Percentiles rank a stretch among this genome's conserved stretches.
Evolutionary conservation across 371 early-diverging fungal species (phyloP).

Genomic region (Zopfochytrium polystomum): DNA sequence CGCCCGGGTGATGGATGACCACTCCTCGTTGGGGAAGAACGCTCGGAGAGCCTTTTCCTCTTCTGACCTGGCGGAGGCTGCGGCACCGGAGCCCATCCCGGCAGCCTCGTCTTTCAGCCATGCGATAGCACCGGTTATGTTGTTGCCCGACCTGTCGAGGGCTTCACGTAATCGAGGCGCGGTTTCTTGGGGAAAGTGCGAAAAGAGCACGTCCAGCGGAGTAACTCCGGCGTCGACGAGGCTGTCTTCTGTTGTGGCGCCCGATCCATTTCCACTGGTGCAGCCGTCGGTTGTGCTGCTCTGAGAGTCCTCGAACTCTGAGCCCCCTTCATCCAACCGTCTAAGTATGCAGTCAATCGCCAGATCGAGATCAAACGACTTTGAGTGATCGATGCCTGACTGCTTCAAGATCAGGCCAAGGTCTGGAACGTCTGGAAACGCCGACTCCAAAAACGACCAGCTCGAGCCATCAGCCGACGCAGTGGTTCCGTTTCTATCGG

Average conservation of each 20-base stretch:
- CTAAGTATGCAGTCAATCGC: background rate
- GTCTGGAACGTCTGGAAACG: background rate
- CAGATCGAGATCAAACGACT: background rate
- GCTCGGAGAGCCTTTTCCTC: background rate
- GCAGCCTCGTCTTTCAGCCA: background rate
- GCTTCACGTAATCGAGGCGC: background rate
- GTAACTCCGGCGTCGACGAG: background rate
- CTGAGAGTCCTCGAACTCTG: background rate
- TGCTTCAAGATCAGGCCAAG: background rate
- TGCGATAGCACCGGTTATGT: background rate
- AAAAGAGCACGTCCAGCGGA: background rate
- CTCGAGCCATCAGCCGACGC: no score
- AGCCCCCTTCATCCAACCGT: background rate
- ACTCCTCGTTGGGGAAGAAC: background rate
- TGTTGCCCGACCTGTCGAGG: background rate
- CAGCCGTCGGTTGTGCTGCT: background rate
- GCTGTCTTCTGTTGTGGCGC: background rate
- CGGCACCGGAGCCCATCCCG: background rate
- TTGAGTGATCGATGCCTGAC: background rate
- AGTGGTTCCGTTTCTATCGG: no score
- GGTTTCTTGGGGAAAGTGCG: background rate
- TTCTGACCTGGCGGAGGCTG: no score
- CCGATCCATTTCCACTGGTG: background rate
- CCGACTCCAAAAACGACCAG: background rate
- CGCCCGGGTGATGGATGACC: background rate